Conservation (phyloP, 257 asterid genomes). For the Fraxinus excelsior region DNA sequence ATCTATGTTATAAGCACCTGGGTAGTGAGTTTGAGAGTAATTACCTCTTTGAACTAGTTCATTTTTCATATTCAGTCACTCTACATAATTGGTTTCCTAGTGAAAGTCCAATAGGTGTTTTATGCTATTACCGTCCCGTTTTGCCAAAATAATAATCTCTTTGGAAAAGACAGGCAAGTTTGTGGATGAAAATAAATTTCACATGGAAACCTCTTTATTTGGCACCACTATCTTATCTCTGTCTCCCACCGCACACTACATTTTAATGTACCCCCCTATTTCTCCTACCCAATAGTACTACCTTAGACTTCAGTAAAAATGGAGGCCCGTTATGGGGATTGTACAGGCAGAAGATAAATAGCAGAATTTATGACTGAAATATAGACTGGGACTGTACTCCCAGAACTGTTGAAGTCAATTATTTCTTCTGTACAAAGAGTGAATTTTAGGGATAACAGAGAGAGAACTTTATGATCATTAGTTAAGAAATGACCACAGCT, state of each 20-base stretch:
- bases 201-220: constrained; percentile 38
- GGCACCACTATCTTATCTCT: constrained; percentile 42
- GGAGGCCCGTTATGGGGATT: constrained; percentile 36
- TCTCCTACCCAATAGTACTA: constrained; percentile 14
- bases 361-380: constrained; percentile 19
- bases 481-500: constrained; percentile 14
- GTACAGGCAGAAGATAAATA: constrained; percentile 7
- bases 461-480: not conserved
- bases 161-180: constrained; percentile 28
- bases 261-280: constrained; percentile 18
- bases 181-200: constrained; percentile 55
- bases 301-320: not conserved
- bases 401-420: constrained; percentile 1
- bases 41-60: not conserved
- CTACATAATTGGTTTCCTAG: not conserved
- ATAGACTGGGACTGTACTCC: constrained; percentile 13
- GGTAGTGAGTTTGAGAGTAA: no score
- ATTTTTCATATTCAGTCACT: no score
- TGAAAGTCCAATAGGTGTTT: no score
- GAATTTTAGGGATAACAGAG: constrained; percentile 4
- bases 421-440: constrained; percentile 1
- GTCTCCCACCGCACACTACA: constrained; percentile 58
- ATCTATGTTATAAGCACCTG: no score
- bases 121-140: not conserved
- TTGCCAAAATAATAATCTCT: constrained; percentile 11